Evolutionary conservation across 257 asterid species (phyloP).

Genomic region (Solanum microdontum): DNA sequence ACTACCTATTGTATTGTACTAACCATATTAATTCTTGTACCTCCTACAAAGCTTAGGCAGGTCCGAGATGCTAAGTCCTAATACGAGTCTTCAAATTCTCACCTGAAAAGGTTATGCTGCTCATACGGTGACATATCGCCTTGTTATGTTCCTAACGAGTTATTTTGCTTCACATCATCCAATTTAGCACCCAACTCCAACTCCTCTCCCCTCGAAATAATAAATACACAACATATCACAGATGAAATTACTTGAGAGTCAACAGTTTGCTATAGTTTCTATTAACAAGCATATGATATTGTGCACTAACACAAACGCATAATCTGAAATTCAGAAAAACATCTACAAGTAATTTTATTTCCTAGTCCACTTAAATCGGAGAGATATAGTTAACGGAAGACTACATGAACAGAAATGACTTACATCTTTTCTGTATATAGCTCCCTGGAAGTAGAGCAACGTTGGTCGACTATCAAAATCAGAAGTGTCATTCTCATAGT

Average conservation of each 20-base stretch:
- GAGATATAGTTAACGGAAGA: not conserved
- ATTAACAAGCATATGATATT: not conserved
- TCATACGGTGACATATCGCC: not conserved
- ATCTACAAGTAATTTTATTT: not conserved
- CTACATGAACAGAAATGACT: conserved; percentile 15
- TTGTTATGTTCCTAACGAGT: not conserved
- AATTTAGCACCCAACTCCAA: not conserved
- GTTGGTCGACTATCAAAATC: conserved; percentile 59
- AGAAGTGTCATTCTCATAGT: conserved; percentile 44
- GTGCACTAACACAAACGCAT: not conserved
- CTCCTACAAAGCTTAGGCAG: not conserved
- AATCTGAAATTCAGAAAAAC: not conserved
- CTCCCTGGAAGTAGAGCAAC: conserved; percentile 88
- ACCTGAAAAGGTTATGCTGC: not conserved
- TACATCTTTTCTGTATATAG: conserved; percentile 90
- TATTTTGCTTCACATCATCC: not conserved
- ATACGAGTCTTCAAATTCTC: not conserved
- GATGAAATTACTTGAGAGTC: not conserved
- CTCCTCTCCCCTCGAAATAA: not conserved
- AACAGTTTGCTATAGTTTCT: not conserved
- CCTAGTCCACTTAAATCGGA: not conserved
- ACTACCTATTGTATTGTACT: not conserved
- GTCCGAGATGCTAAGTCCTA: not conserved
- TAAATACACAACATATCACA: not conserved
- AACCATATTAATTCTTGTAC: not conserved